Percentiles rank a stretch among this genome's conserved stretches.
phyloP scores from a whole-genome alignment of 2,329 filamentous ascomycete species.

The Xylaria digitata region DNA sequence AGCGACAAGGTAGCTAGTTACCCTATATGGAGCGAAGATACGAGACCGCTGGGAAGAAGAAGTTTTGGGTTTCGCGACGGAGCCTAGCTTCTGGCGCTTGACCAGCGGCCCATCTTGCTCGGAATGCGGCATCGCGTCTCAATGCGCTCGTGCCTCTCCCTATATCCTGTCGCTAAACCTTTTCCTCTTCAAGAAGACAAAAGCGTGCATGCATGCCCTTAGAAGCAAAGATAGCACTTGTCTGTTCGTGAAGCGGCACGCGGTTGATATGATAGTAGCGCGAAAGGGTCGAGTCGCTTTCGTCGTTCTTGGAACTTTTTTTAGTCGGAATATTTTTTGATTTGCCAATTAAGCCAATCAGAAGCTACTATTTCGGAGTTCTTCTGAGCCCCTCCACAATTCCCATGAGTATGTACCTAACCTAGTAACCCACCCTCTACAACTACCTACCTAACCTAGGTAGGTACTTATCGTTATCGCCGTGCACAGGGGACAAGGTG shows the following conservation, averaged over 20 bases:
- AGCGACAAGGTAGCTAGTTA: constrained; percentile 55
- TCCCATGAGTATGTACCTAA: not conserved
- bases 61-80: constrained; percentile 54
- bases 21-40: constrained; percentile 93
- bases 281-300: not conserved
- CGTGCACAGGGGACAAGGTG: not conserved
- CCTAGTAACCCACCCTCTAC: not conserved
- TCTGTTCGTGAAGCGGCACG: not conserved
- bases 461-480: constrained; percentile 12
- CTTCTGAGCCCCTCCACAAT: constrained; percentile 18
- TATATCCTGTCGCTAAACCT: not conserved
- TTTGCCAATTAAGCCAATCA: constrained; percentile 31
- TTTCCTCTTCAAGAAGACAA: not conserved
- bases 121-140: constrained; percentile 65
- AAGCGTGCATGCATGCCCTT: constrained; percentile 10
- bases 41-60: constrained; percentile 69
- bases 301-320: constrained; percentile 23
- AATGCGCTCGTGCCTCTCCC: not conserved
- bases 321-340: constrained; percentile 32
- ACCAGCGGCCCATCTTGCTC: constrained; percentile 70
- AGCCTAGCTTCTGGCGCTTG: constrained; percentile 80
- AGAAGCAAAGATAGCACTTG: not conserved
- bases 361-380: not conserved
- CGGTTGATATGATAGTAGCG: not conserved
- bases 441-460: no score